Evolutionary conservation across 192 early-diverging fungal genomes (phyloP).

Genomic region (Polychytrium aggregatum): DNA sequence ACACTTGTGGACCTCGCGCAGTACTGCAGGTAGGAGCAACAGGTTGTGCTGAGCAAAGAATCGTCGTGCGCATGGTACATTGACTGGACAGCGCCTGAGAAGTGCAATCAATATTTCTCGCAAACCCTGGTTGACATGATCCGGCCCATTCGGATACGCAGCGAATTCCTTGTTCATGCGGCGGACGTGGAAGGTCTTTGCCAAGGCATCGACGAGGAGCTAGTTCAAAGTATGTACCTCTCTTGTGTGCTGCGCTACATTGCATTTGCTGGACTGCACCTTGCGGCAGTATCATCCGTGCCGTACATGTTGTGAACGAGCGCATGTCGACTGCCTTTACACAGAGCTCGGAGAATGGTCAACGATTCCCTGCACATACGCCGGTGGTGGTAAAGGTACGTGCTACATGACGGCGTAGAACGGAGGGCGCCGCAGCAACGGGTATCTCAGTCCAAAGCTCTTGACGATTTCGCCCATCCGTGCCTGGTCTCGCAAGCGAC

Average conservation of each 20-base stretch:
- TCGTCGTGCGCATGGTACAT: no score
- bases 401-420: neutral
- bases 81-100: no score
- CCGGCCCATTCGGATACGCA: slow-evolving; percentile 8
- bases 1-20: slow-evolving; percentile 41
- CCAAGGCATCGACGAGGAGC: slow-evolving; percentile 78
- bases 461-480: no score
- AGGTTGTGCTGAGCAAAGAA: no score
- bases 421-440: neutral
- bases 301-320: no score
- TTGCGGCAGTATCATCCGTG: neutral
- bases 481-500: no score
- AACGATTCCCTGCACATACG: slow-evolving; percentile 85
- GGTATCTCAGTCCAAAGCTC: no score
- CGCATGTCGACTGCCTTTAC: no score
- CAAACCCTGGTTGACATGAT: neutral
- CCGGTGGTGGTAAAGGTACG: slow-evolving; percentile 72
- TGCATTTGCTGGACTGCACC: neutral
- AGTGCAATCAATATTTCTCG: neutral
- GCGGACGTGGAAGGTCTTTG: slow-evolving; percentile 97
- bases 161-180: slow-evolving; percentile 94
- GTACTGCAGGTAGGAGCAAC: slow-evolving; percentile 39
- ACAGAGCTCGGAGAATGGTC: slow-evolving; percentile 70
- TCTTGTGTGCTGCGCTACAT: neutral
- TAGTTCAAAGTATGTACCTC: slow-evolving; percentile 52